These are phyloP conservation scores for Mangifera indica DNA, from an alignment of 345 rosid genomes.

Conservation along the genomic window DNA sequence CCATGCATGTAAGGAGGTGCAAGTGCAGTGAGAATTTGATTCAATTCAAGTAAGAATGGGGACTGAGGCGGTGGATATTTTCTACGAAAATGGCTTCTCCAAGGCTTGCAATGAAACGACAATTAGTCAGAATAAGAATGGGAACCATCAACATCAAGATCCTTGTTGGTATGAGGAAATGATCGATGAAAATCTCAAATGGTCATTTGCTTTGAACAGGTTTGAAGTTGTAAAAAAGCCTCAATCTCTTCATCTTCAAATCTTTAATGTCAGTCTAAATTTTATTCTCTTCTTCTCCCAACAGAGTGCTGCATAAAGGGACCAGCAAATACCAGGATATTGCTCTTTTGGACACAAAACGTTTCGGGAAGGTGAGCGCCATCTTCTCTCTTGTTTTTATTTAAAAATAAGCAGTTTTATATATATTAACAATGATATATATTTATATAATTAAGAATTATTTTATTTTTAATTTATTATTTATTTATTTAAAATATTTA, in stretches of 20 bases:
- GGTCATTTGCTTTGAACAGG: slow-evolving; percentile 95
- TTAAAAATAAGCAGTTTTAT: no score
- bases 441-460: no score
- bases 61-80: slow-evolving; percentile 58
- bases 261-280: no score
- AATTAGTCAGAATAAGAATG: slow-evolving; percentile 23
- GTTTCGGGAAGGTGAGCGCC: slow-evolving; percentile 69
- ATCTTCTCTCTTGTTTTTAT: background rate
- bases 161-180: slow-evolving; percentile 79
- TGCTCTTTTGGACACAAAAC: slow-evolving; percentile 80
- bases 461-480: no score
- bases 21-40: background rate
- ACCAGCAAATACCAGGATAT: slow-evolving; percentile 82
- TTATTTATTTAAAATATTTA: no score
- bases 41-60: slow-evolving; percentile 41
- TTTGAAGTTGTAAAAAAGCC: slow-evolving; percentile 6
- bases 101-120: slow-evolving; percentile 44
- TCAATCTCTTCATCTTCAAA: no score
- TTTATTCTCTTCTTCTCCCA: background rate
- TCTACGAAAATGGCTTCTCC: slow-evolving; percentile 47
- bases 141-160: slow-evolving; percentile 26
- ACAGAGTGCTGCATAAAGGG: slow-evolving; percentile 75
- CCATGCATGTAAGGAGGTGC: background rate
- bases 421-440: no score
- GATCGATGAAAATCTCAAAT: slow-evolving; percentile 83